Evolutionary conservation across 2,329 filamentous ascomycete species (phyloP), one percentile per base, ranked within the genome.

Genomic region (Myriosclerotinia duriaeana): DNA sequence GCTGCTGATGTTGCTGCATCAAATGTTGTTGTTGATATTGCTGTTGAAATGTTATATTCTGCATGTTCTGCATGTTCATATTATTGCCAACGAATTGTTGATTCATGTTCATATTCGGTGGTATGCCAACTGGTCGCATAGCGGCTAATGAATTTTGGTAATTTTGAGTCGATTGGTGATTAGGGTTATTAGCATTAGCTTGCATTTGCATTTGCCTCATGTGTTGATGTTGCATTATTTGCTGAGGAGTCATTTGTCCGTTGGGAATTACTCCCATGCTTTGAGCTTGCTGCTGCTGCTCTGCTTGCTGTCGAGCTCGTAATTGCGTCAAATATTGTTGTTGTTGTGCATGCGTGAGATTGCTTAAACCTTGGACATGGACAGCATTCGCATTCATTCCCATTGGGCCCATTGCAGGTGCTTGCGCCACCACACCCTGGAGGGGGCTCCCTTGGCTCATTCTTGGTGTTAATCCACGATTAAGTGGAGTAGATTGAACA

Each of bases 391-490:
- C 34, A 67, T 81, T 80, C 79, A 87, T 84, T 76, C 85, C 81
- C 77, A 85, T 56, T 82, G 62, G 76, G 68, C 81, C 80, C 77
- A 86, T 82, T 72, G 85, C 84, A 67, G 83, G 84, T 68, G 80
- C 81, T 66, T 85, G 83, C 0, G 82, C 79, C 81, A 88, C 84
- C 80, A 85, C 84, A 50, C 79, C 80, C 54, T 86, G 84, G 55
- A 85, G 83, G 26, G 87, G 86, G 73, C 86, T 89, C 36, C 82
- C 83, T 75, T 89, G 86, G 40, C 78, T 81, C 82, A 88, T 87
- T 66, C 86, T 83, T 55, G 87, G 87, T 14, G 86, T 89, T 73
- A 83, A 76, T 74, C 81, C 77, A 67, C 84, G 78, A 60, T 78
- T 81, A 26, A 87, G 83, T 0, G 87, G 87, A 0, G 87, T 89